phyloP scores from a whole-genome alignment of 768 basidiomycete species.

The Russula olivacea region DNA sequence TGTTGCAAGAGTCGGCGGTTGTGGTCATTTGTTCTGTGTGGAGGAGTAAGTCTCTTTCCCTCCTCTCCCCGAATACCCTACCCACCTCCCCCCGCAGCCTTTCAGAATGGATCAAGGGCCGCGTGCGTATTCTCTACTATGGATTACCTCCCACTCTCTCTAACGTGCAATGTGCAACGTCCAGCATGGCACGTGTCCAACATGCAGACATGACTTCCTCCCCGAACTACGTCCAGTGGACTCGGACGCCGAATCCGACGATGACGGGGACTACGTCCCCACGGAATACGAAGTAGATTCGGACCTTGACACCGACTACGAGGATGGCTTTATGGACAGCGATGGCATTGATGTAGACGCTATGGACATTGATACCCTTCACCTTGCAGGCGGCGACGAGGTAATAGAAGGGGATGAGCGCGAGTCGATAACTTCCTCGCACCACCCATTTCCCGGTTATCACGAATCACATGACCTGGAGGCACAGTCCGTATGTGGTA shows the following conservation, averaged over 20 bases:
- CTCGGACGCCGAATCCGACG: conserved; percentile 59
- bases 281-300: conserved; percentile 43
- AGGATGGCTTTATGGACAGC: conserved; percentile 26
- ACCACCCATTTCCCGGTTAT: background rate
- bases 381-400: conserved; percentile 11
- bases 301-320: conserved; percentile 30
- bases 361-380: conserved; percentile 26
- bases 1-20: conserved; percentile 51
- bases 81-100: conserved; percentile 37
- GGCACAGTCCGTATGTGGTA: conserved; percentile 18
- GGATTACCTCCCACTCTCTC: background rate
- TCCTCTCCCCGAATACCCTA: conserved; percentile 1
- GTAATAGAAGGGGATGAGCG: conserved; percentile 44
- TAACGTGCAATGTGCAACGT: conserved; percentile 4
- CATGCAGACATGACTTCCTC: conserved; percentile 56
- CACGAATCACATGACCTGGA: conserved; percentile 20
- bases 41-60: conserved; percentile 45
- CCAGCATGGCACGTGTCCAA: conserved; percentile 67
- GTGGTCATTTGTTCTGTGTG: conserved; percentile 64
- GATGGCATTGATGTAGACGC: conserved; percentile 26
- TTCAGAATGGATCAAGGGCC: conserved; percentile 57
- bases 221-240: conserved; percentile 46
- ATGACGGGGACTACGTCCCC: conserved; percentile 62
- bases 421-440: background rate
- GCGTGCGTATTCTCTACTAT: conserved; percentile 37